A percentile compares a stretch with the other conserved stretches of the same genome.
phyloP scores from a whole-genome alignment of 1,284 basidiomycete genomes.

The Vanrija humicola region DNA sequence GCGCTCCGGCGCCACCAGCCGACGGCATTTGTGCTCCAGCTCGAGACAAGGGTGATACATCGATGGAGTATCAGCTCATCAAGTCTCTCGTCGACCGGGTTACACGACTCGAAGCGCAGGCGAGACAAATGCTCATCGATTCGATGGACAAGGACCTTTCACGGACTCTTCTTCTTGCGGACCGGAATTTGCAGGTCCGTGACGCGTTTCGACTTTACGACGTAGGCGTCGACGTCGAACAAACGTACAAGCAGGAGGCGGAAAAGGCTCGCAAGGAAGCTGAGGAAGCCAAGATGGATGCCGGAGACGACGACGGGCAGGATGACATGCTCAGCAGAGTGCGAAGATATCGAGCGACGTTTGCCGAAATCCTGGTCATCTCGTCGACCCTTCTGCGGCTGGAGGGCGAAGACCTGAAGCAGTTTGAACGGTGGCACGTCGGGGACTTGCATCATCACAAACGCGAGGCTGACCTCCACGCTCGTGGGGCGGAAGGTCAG shows the following conservation, averaged over 20 bases:
- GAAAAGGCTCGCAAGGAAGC: neutral
- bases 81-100: conserved; percentile 32
- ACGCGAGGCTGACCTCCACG: neutral
- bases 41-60: neutral
- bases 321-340: conserved; percentile 32
- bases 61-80: conserved; percentile 26
- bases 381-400: conserved; percentile 44
- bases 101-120: conserved; percentile 37
- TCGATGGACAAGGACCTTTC: conserved; percentile 39
- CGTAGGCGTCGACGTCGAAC: conserved; percentile 2
- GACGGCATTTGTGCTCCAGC: too few relatives aligned
- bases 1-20: too few relatives aligned
- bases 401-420: conserved; percentile 40
- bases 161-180: conserved; percentile 38
- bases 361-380: conserved; percentile 46
- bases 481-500: neutral
- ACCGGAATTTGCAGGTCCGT: conserved; percentile 43
- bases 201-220: conserved; percentile 26
- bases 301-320: conserved; percentile 1
- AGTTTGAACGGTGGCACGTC: conserved; percentile 38
- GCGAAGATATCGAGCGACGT: conserved; percentile 41
- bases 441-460: conserved; percentile 6
- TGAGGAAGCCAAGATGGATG: neutral
- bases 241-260: neutral
- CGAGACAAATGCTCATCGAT: conserved; percentile 40